Percentiles rank a stretch among this genome's conserved stretches.
phyloP scores from a whole-genome alignment of 176 grass and related monocot genomes.

The Oryza nivara region DNA sequence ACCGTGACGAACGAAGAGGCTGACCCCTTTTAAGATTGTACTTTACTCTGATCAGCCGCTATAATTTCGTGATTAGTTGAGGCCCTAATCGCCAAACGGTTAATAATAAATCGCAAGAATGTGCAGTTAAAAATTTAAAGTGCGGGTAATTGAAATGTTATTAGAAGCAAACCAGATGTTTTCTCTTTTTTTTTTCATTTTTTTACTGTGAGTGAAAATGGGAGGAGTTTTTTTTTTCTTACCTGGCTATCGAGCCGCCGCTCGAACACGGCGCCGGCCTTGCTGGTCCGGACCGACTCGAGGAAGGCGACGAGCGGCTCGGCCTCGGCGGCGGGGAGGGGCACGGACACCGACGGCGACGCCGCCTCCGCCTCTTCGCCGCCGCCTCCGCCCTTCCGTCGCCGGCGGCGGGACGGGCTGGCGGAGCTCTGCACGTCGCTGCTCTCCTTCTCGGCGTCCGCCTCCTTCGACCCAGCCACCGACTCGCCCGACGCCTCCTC shows the following conservation, averaged over 20 bases:
- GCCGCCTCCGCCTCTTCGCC: constrained; percentile 29
- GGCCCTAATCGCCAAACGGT: background rate
- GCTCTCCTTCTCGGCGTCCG: constrained; percentile 60
- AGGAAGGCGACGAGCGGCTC: constrained; percentile 64
- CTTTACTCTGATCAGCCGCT: background rate
- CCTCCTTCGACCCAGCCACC: constrained; percentile 66
- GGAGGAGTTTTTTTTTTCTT: constrained; percentile 11
- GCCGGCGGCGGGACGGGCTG: constrained; percentile 52
- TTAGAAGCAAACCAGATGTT: too few species aligned
- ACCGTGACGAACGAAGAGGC: background rate
- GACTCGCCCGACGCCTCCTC: constrained; percentile 67
- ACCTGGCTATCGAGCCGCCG: constrained; percentile 90
- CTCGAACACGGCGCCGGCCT: constrained; percentile 68
- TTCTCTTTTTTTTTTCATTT: background rate
- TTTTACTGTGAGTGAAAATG: constrained; percentile 24
- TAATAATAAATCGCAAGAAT: background rate
- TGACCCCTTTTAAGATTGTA: background rate
- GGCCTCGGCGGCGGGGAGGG: constrained; percentile 46
- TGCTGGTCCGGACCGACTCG: constrained; percentile 63
- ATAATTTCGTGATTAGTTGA: constrained; percentile 8
- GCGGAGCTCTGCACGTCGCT: constrained; percentile 91
- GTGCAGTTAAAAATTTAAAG: too few species aligned
- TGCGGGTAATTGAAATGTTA: background rate
- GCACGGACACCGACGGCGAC: constrained; percentile 12
- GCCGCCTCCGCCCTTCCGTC: constrained; percentile 19